phyloP scores from a whole-genome alignment of 1,284 basidiomycete species.

The Ustilago xerochloae region DNA sequence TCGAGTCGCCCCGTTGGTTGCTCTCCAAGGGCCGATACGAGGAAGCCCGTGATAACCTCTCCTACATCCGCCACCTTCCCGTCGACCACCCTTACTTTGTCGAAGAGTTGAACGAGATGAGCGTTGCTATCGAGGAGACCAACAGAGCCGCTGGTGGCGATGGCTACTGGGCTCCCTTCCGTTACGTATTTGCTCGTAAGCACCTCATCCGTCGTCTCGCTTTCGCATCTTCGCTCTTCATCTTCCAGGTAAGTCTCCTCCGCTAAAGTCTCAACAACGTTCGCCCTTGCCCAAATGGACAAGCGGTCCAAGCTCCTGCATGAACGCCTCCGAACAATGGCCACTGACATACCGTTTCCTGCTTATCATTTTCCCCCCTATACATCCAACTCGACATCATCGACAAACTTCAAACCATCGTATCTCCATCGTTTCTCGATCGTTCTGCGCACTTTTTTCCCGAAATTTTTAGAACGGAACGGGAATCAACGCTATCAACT shows the following conservation, averaged over 20 bases:
- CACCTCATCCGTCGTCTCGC: constrained; percentile 15
- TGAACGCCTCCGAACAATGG: no score
- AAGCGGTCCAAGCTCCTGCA: no score
- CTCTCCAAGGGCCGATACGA: constrained; percentile 71
- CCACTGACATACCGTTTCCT: no score
- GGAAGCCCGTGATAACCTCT: constrained; percentile 56
- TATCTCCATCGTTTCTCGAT: no score
- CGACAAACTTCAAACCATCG: no score
- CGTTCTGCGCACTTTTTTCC: no score
- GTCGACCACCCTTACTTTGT: constrained; percentile 57
- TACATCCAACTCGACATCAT: no score
- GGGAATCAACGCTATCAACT: constrained; percentile 69
- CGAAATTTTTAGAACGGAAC: constrained; percentile 35
- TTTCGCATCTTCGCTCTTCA: constrained; percentile 20
- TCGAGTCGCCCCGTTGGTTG: constrained; percentile 76
- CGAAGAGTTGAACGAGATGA: constrained; percentile 39
- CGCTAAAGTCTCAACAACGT: no score
- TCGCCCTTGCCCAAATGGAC: no score
- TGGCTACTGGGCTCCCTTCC: constrained; percentile 46
- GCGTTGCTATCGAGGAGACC: constrained; percentile 9
- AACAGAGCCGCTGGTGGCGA: constrained; percentile 15
- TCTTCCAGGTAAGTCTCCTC: constrained; percentile 11
- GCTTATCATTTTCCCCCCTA: no score
- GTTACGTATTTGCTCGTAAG: constrained; percentile 39
- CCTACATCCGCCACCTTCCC: constrained; percentile 59